Evolutionary conservation across 1,139 yeast species (phyloP).

Genomic region (Sugiyamaella novakii): DNA sequence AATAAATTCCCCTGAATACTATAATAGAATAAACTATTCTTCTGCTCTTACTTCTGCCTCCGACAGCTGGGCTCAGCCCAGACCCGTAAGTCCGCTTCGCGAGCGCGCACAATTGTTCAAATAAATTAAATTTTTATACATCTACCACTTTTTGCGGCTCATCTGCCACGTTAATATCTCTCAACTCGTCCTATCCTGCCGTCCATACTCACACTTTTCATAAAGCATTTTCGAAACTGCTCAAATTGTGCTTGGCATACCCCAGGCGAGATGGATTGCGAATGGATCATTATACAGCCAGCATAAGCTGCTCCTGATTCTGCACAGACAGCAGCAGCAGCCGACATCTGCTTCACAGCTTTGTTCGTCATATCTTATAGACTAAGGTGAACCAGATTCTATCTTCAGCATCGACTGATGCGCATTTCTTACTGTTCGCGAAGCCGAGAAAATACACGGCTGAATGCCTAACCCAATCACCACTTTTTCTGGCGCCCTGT

Average conservation of each 20-base stretch:
- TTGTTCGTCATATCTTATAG: constrained; percentile 16
- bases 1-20: background rate
- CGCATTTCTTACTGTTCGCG: too few species aligned
- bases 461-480: too few species aligned
- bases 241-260: constrained; percentile 51
- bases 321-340: constrained; percentile 19
- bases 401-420: too few species aligned
- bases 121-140: background rate
- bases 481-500: too few species aligned
- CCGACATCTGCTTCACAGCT: constrained; percentile 20
- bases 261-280: constrained; percentile 20
- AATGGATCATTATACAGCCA: constrained; percentile 17
- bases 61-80: constrained; percentile 16
- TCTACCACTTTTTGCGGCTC: constrained; percentile 17
- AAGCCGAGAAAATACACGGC: too few species aligned
- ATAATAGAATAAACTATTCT: background rate
- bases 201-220: constrained; percentile 39
- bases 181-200: too few species aligned
- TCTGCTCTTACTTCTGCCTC: background rate
- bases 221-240: constrained; percentile 59
- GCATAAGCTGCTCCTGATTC: constrained; percentile 20
- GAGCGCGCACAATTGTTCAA: background rate
- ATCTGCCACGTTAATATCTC: constrained; percentile 14
- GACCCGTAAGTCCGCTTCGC: constrained; percentile 14
- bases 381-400: too few species aligned